These are phyloP conservation scores for Corylus americana DNA, from an alignment of 306 rosid genomes.

Conservation along the genomic window DNA sequence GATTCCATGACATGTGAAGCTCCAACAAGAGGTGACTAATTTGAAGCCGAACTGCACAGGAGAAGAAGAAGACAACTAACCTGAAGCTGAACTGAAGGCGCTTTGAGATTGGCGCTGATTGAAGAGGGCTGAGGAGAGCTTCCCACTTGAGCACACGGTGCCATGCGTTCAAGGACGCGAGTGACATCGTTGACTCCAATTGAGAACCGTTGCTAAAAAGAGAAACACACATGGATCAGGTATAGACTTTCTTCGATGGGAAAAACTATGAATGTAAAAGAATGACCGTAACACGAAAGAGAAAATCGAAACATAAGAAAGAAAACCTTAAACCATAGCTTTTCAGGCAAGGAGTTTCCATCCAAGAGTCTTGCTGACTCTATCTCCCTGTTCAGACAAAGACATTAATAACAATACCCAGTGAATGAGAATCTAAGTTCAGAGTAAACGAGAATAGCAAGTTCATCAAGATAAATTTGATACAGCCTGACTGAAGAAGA, in stretches of 20 bases:
- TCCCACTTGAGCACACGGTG: constrained; percentile 37
- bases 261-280: not conserved
- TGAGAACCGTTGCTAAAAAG: constrained; percentile 68
- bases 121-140: constrained; percentile 19
- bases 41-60: constrained; percentile 47
- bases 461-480: not conserved
- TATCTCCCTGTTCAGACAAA: constrained; percentile 45
- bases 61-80: constrained; percentile 26
- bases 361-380: constrained; percentile 47
- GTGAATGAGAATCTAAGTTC: not conserved
- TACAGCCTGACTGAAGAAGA: not conserved
- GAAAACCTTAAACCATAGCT: constrained; percentile 74
- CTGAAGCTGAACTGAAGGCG: constrained; percentile 56
- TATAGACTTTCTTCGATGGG: not conserved
- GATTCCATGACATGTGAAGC: not conserved
- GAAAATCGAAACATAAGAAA: constrained; percentile 7
- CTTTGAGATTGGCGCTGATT: constrained; percentile 27
- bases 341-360: constrained; percentile 64
- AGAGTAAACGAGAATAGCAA: not conserved
- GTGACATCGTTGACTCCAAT: constrained; percentile 86
- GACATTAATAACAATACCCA: not conserved
- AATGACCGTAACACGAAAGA: not conserved
- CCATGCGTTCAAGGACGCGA: constrained; percentile 80
- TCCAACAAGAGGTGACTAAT: constrained; percentile 22
- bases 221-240: not conserved